Percentiles rank a stretch among this genome's conserved stretches.
Conservation (phyloP, 2,329 filamentous ascomycete genomes). For the Colletotrichum truncatum region DNA sequence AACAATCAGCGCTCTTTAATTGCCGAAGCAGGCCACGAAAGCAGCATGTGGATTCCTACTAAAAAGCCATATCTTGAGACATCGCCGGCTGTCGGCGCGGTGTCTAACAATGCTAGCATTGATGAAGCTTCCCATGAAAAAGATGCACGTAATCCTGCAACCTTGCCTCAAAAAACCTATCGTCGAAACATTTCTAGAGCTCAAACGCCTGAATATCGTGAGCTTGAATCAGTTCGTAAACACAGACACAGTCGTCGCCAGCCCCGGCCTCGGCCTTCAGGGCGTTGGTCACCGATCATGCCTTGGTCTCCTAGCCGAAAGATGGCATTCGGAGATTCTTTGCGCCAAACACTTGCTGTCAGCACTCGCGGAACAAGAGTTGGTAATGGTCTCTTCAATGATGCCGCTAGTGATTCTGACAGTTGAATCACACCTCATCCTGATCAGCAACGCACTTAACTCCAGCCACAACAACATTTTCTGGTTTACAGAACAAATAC, state of each 20-base stretch:
- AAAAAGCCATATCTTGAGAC: not conserved
- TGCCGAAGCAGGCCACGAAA: not conserved
- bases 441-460: too few species aligned
- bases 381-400: not conserved
- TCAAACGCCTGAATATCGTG: not conserved
- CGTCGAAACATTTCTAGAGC: not conserved
- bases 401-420: not conserved
- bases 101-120: not conserved
- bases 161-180: not conserved
- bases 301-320: conserved; percentile 8
- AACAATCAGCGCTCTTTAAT: not conserved
- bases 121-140: not conserved
- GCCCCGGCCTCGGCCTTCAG: not conserved
- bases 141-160: not conserved
- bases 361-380: not conserved
- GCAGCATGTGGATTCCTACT: not conserved
- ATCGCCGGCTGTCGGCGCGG: not conserved
- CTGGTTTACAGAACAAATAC: too few species aligned
- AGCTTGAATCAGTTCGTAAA: too few species aligned
- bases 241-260: not conserved
- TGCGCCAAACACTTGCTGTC: not conserved
- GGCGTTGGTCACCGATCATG: not conserved
- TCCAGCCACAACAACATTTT: too few species aligned
- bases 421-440: too few species aligned
- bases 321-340: not conserved